Percentiles rank a stretch among this genome's conserved stretches.
Conservation (phyloP, 2,329 filamentous ascomycete species). For the Paecilomyces fulvus region DNA sequence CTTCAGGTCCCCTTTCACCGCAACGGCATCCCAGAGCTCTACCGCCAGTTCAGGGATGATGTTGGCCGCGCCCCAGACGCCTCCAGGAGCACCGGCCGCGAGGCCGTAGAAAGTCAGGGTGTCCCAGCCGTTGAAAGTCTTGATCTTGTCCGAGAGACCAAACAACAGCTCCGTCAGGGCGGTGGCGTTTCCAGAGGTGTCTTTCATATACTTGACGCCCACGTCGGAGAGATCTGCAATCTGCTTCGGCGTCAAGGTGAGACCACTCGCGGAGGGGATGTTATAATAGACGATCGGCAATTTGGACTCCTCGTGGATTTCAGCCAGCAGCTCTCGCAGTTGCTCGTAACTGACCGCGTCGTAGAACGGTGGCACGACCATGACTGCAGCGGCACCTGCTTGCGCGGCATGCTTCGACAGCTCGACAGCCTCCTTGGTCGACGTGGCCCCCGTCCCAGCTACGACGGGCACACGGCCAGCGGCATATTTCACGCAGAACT, state of each 20-base stretch:
- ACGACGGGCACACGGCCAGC: neutral
- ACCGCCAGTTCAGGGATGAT: conserved; percentile 43
- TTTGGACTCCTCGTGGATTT: conserved; percentile 32
- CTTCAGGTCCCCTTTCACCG: conserved; percentile 35
- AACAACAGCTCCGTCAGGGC: conserved; percentile 44
- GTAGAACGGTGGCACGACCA: conserved; percentile 46
- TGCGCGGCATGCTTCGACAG: conserved; percentile 33
- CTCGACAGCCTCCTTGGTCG: conserved; percentile 34
- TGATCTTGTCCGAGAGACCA: conserved; percentile 33
- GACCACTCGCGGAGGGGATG: conserved; percentile 41
- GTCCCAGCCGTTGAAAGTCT: conserved; percentile 47
- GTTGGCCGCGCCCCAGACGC: conserved; percentile 45
- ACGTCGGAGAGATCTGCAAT: conserved; percentile 38
- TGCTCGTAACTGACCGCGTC: conserved; percentile 36
- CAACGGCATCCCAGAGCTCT: conserved; percentile 41
- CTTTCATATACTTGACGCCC: conserved; percentile 45
- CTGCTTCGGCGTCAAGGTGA: conserved; percentile 34
- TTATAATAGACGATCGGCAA: conserved; percentile 46
- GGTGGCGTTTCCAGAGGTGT: conserved; percentile 45
- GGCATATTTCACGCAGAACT: neutral
- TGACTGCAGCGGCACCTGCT: conserved; percentile 35
- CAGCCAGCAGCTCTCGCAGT: conserved; percentile 32
- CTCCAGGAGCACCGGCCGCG: conserved; percentile 42
- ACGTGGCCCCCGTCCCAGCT: conserved; percentile 30
- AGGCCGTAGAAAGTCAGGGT: conserved; percentile 47